phyloP scores from a whole-genome alignment of 108 stramenopile genomes.

The Pseudonitzschia multistriata region DNA sequence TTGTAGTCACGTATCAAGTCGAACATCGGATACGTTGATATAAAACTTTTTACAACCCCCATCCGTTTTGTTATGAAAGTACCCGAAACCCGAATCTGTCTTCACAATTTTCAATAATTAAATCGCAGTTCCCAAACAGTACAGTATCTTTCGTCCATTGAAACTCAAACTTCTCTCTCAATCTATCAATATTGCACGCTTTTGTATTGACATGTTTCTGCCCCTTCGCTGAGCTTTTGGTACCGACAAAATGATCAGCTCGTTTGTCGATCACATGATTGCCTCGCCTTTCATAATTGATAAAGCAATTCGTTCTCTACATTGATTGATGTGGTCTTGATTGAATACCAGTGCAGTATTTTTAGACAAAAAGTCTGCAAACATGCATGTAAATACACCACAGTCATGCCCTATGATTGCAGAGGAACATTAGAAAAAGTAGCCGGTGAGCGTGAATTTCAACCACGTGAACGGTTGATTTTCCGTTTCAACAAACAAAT shows the following conservation, averaged over 20 bases:
- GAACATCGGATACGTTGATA: too few species aligned
- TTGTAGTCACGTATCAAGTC: too few species aligned
- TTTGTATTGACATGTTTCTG: neutral
- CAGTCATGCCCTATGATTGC: slow-evolving; percentile 70
- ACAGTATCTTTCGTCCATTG: too few species aligned
- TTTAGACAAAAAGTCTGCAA: slow-evolving; percentile 77
- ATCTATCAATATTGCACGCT: too few species aligned
- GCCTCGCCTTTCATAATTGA: slow-evolving; percentile 83
- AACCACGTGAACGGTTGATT: neutral
- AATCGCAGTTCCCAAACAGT: too few species aligned
- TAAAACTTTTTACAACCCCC: too few species aligned
- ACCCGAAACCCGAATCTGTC: too few species aligned
- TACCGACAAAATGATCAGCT: neutral
- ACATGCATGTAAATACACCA: slow-evolving; percentile 92
- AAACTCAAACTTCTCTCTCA: too few species aligned
- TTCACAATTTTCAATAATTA: too few species aligned
- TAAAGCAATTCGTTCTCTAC: slow-evolving; percentile 80
- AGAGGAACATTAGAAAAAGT: neutral
- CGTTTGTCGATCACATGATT: slow-evolving; percentile 38
- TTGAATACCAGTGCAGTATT: slow-evolving; percentile 70
- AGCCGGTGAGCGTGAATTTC: neutral
- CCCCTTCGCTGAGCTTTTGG: too few species aligned
- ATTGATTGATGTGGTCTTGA: slow-evolving; percentile 78
- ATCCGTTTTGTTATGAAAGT: too few species aligned
- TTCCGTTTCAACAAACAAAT: neutral